phyloP scores from a whole-genome alignment of 148 eudicot species.

The Arctostaphylos glauca region DNA sequence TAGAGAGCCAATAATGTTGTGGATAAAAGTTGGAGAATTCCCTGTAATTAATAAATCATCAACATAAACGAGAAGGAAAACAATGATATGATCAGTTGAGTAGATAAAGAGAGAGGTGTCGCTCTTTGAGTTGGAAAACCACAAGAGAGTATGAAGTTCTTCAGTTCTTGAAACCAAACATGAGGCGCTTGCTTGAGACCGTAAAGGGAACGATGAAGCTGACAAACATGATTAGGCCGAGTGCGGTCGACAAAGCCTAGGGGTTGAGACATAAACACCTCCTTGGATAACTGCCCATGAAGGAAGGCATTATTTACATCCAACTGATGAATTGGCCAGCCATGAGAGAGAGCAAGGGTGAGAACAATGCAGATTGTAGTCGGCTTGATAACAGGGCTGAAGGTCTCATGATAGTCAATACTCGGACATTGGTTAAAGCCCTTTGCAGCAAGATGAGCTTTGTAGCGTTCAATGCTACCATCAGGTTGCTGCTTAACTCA shows the following conservation, averaged over 20 bases:
- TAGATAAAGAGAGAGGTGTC: slow-evolving; percentile 7
- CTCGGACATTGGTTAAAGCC: slow-evolving; percentile 8
- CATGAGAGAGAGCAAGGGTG: slow-evolving; percentile 7
- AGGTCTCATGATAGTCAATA: slow-evolving; percentile 15
- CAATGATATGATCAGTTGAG: background rate
- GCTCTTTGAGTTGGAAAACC: background rate
- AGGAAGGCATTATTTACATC: slow-evolving; percentile 3
- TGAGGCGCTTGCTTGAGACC: slow-evolving; percentile 9
- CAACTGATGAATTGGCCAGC: slow-evolving; percentile 2
- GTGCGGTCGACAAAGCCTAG: slow-evolving; percentile 9
- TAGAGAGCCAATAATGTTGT: background rate
- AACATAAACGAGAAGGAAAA: background rate
- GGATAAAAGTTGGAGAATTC: background rate
- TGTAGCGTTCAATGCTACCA: slow-evolving; percentile 1
- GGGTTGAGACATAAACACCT: slow-evolving; percentile 16
- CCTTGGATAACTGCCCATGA: background rate
- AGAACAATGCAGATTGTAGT: slow-evolving; percentile 7
- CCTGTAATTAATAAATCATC: slow-evolving; percentile 16
- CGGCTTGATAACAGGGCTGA: slow-evolving; percentile 7
- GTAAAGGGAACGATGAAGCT: background rate
- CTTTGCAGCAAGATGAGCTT: slow-evolving; percentile 8
- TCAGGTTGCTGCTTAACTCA: background rate
- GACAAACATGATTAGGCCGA: background rate
- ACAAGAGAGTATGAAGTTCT: background rate
- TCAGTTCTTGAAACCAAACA: background rate